Evolutionary conservation across 805 yeast species (phyloP), one percentile per base, ranked within the genome.

Genomic region (Kodamaea jinghongensis): DNA sequence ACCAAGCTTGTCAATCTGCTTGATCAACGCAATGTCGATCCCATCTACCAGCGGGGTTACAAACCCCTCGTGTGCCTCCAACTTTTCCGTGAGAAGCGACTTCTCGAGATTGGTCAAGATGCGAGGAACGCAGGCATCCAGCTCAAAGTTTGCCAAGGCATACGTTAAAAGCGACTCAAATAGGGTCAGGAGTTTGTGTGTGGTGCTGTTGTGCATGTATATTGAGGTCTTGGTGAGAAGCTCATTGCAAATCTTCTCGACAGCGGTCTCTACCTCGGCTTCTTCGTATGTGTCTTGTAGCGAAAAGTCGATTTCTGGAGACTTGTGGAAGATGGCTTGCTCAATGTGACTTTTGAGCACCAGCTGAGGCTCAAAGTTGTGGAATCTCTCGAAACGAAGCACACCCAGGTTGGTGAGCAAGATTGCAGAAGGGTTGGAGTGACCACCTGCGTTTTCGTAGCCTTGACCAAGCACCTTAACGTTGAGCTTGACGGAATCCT

Each of bases 261-360:
- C 57, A n/a, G 90, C 65, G 11, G 52, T 44, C 14, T 43, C 20
- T 2, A 63, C 44, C 1, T 42, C 40, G 3, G 44, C 44, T 6
- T 47, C 44, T 3, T 56, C 36, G 33, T 38, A 49, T 0, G 46
- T 81, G 2, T 47, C 45, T 44, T 28, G 13, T 12, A 30, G 20
- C 23, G 34, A 11, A 41, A 79, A 60, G 6, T 71, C 70, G 3
- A 77, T 60, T 10, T 69, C 73, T 2, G 69, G 31, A 60, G 73
- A 53, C 59, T 67, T 61, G 46, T 78, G 85, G 51, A 81, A 83
- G 1, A 90, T 77, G 0, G 90, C 96, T 60, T 90, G 97, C 48
- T 84, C 93, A 15, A 91, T 76, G 50, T 82, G 90, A 0, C 87
- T 76, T 54, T 81, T 82, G 25, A 86, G 53, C 52, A 15, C 50